These are phyloP conservation scores for Botrytis cinerea DNA, from an alignment of 2,329 filamentous ascomycete species.

Conservation along the genomic window DNA sequence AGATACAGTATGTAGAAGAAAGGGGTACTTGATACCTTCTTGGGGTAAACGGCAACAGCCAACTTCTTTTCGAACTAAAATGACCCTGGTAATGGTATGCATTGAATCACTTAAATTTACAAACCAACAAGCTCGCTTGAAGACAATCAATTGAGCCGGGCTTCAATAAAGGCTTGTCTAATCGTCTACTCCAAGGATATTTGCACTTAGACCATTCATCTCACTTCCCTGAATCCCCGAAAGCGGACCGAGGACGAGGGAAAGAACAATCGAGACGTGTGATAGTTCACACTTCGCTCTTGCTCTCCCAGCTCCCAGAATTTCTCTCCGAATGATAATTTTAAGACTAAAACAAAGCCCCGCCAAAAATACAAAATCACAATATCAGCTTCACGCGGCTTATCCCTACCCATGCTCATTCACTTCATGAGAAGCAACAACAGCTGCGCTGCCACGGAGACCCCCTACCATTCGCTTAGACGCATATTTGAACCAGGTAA, in stretches of 20 bases:
- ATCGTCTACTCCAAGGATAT: not conserved
- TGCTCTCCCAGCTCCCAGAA: not conserved
- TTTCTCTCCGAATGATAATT: not conserved
- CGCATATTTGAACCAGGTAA: not conserved
- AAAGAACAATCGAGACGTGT: not conserved
- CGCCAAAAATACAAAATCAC: not conserved
- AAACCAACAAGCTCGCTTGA: not conserved
- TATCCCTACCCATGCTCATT: not conserved
- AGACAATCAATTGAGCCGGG: not conserved
- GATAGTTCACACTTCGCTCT: not conserved
- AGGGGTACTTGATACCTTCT: not conserved
- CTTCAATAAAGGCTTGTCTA: not conserved
- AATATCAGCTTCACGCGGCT: not conserved
- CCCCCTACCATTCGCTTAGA: conserved; percentile 7
- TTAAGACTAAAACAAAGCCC: not conserved
- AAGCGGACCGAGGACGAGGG: not conserved
- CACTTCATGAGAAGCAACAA: conserved; percentile 9
- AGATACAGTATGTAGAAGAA: not conserved
- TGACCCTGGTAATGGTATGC: not conserved
- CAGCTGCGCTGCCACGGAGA: conserved; percentile 3
- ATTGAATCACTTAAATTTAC: not conserved
- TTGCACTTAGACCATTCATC: not conserved
- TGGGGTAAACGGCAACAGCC: not conserved
- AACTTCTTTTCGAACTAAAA: not conserved
- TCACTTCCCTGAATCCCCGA: not conserved